A percentile compares a stretch with the other conserved stretches of the same genome.
Conservation (phyloP, 2,329 filamentous ascomycete genomes). For the Penicillium sp. region DNA sequence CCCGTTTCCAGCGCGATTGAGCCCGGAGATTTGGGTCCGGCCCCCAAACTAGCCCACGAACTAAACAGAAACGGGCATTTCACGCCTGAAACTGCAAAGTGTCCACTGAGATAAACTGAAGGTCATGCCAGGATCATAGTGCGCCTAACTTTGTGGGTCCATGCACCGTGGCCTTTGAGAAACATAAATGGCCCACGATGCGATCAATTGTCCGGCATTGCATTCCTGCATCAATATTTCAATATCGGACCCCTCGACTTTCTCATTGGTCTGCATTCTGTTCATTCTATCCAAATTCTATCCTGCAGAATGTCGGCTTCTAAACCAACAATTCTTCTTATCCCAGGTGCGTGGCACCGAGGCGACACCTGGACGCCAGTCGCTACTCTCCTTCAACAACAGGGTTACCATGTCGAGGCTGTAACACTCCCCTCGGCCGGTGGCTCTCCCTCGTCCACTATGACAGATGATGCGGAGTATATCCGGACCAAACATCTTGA, state of each 20-base stretch:
- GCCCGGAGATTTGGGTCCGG: too few species aligned
- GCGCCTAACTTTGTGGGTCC: background rate
- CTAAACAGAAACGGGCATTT: too few species aligned
- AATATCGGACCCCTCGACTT: too few species aligned
- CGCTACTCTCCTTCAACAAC: constrained; percentile 30
- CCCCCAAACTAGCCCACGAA: background rate
- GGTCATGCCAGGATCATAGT: too few species aligned
- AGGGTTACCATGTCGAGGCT: constrained; percentile 35
- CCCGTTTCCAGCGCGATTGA: too few species aligned
- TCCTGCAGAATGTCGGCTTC: background rate
- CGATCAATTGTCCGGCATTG: too few species aligned
- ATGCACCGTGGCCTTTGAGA: background rate
- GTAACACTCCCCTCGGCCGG: constrained; percentile 34
- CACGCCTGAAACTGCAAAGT: too few species aligned
- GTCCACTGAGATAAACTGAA: too few species aligned
- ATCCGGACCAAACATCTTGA: constrained; percentile 27
- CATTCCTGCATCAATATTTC: too few species aligned
- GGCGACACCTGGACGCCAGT: constrained; percentile 32
- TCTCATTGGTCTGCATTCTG: too few species aligned
- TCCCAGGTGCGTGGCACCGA: constrained; percentile 42
- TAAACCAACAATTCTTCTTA: constrained; percentile 41
- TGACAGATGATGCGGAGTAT: constrained; percentile 36
- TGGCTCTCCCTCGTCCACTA: constrained; percentile 31
- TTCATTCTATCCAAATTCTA: background rate
- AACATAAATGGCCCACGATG: too few species aligned